Evolutionary conservation across 345 rosid genomes (phyloP), one percentile per base, ranked within the genome.

Genomic region (Eucalyptus erythrocorys): DNA sequence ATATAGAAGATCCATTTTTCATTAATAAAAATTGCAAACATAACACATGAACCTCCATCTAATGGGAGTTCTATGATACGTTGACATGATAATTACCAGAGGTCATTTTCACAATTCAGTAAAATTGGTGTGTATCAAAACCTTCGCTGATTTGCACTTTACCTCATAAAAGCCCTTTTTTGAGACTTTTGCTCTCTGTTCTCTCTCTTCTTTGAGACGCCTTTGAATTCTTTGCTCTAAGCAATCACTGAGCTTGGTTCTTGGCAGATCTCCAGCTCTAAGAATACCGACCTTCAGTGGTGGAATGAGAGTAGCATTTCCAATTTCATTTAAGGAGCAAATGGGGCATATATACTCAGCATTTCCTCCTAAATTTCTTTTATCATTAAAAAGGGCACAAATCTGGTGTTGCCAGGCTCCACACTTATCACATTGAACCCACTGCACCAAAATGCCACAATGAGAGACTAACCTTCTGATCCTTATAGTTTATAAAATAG

Each of bases 371-470:
- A 95, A 96, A 95, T 97, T 95, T 91, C 96, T 92, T 89, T 96
- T 90, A 61, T 98, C 97, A 90, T 98, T 98, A 91, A 95, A 98
- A 87, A 98, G 91, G 89, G 98, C 97, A 93, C 99, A 98, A 66
- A 98, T 97, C 91, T 98, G 99, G 92, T 98, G 99, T 92, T 97
- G 98, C 99, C 99, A 98, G 47, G 95, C 95, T 91, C 94, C 96
- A 92, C 99, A 98, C 90, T 95, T 97, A 93, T 98, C 99, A 92
- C 99, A 98, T 89, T 97, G 99, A 91, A 98, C 99, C 99, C 99
- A 98, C 99, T 97, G 95, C 93, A 91, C 30, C 66, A 68, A 86
- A 49, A 81, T 37, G 86, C 86, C 87, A 87, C 51, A 81, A 91
- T 91, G n/a, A 85, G 91, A 89, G 61, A 9, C 80, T 82, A 88